A percentile compares a stretch with the other conserved stretches of the same genome.
Conservation (phyloP, 768 basidiomycete species). For the Xanthoconium stramineum region DNA sequence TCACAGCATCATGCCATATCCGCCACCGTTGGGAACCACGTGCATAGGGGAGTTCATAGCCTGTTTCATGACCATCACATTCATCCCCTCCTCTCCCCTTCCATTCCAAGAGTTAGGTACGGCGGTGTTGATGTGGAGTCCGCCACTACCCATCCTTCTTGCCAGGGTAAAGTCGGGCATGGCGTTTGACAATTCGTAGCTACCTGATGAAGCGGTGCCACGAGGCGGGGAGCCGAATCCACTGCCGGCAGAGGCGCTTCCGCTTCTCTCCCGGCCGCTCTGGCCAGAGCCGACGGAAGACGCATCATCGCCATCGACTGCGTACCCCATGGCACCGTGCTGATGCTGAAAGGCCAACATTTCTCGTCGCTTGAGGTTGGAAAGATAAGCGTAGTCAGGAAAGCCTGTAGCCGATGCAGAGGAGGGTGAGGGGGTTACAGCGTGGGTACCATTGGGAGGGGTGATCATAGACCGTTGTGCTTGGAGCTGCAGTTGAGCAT, state of each 20-base stretch:
- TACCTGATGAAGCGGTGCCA: conserved; percentile 26
- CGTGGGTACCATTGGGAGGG: conserved; percentile 41
- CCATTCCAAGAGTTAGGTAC: conserved; percentile 25
- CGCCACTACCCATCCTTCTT: conserved; percentile 24
- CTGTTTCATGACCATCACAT: conserved; percentile 35
- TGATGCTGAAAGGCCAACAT: conserved; percentile 33
- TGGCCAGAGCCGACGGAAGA: conserved; percentile 38
- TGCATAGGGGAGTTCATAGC: conserved; percentile 36
- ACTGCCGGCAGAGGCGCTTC: conserved; percentile 35
- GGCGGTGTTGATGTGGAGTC: conserved; percentile 26
- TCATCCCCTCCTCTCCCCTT: conserved; percentile 30
- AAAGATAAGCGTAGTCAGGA: conserved; percentile 24
- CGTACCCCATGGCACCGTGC: conserved; percentile 20
- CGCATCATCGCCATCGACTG: conserved; percentile 37
- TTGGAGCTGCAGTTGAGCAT: conserved; percentile 25
- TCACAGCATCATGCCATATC: conserved; percentile 41
- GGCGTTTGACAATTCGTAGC: conserved; percentile 36
- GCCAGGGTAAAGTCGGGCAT: conserved; percentile 23
- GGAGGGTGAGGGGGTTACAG: conserved; percentile 19
- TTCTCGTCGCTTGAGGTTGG: conserved; percentile 28
- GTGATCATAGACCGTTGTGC: conserved; percentile 39
- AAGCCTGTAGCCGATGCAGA: conserved; percentile 11
- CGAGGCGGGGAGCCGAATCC: conserved; percentile 32
- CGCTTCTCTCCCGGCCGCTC: conserved; percentile 33
- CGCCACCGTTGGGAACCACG: conserved; percentile 36